Evolutionary conservation across 192 early-diverging fungal genomes (phyloP).

Genomic region (Backusella morwellensis): DNA sequence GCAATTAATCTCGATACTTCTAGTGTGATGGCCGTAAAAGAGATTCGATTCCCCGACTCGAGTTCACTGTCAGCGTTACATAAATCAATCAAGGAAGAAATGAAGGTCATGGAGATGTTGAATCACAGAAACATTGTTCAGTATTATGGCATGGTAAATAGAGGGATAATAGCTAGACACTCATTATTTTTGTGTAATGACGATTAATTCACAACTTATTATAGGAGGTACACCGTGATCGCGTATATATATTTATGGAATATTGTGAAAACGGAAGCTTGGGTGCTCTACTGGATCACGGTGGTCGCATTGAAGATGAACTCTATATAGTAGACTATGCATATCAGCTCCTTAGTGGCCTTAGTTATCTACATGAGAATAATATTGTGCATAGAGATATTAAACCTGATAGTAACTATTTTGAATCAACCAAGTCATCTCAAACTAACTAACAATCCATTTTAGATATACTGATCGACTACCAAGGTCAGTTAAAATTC

Average conservation of each 20-base stretch:
- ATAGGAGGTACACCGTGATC: slow-evolving; percentile 84
- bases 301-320: slow-evolving; percentile 79
- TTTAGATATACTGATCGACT: slow-evolving; percentile 76
- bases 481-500: slow-evolving; percentile 76
- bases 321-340: slow-evolving; percentile 66
- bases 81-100: slow-evolving; percentile 83
- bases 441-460: slow-evolving; percentile 14
- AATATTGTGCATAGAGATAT: slow-evolving; percentile 90
- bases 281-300: slow-evolving; percentile 72
- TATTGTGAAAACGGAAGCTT: slow-evolving; percentile 79
- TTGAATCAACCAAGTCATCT: not conserved
- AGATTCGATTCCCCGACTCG: slow-evolving; percentile 81
- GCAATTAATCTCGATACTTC: slow-evolving; percentile 82
- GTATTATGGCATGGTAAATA: slow-evolving; percentile 74
- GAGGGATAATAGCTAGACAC: not conserved
- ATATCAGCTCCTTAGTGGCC: slow-evolving; percentile 78
- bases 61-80: slow-evolving; percentile 55
- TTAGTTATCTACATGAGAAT: slow-evolving; percentile 80
- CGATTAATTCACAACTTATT: not conserved
- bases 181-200: not conserved
- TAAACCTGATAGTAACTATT: slow-evolving; percentile 73
- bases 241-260: slow-evolving; percentile 91
- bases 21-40: slow-evolving; percentile 90
- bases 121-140: slow-evolving; percentile 88
- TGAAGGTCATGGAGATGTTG: slow-evolving; percentile 88